Conservation (phyloP, 257 asterid genomes). For the Solanum lycopersicoides region DNA sequence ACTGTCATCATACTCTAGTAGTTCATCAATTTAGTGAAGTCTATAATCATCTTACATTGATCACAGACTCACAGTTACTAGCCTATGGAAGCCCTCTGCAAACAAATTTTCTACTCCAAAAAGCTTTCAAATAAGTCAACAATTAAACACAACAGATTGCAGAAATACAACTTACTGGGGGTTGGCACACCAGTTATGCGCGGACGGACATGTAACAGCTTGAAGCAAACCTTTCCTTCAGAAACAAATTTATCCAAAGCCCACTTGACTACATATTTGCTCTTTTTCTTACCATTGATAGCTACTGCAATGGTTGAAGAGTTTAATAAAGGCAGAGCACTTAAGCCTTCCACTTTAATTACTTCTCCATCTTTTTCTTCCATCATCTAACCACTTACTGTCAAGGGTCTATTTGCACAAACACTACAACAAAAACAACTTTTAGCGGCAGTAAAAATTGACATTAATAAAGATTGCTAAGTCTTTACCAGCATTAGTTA, state of each 20-base stretch:
- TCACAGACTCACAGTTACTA: neutral
- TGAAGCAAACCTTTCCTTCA: slow-evolving; percentile 55
- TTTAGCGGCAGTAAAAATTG: no score
- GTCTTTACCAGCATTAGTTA: no score
- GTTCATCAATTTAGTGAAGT: neutral
- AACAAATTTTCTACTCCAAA: neutral
- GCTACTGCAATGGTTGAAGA: slow-evolving; percentile 45
- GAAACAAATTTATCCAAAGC: slow-evolving; percentile 88
- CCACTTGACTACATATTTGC: slow-evolving; percentile 59
- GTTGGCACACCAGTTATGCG: slow-evolving; percentile 51
- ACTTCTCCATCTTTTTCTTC: neutral
- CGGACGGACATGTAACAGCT: slow-evolving; percentile 59
- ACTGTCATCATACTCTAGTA: neutral
- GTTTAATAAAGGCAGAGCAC: slow-evolving; percentile 16
- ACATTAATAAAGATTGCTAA: no score
- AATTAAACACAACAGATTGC: neutral
- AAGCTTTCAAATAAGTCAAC: neutral
- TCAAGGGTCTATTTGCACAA: neutral
- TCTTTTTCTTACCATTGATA: slow-evolving; percentile 43
- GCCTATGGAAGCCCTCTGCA: neutral
- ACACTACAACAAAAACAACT: no score
- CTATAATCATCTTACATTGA: neutral
- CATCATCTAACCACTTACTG: neutral
- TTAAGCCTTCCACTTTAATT: slow-evolving; percentile 14
- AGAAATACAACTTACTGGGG: slow-evolving; percentile 51